Evolutionary conservation across 768 basidiomycete genomes (phyloP).

Genomic region (Rhodotorula kratochvilovae): DNA sequence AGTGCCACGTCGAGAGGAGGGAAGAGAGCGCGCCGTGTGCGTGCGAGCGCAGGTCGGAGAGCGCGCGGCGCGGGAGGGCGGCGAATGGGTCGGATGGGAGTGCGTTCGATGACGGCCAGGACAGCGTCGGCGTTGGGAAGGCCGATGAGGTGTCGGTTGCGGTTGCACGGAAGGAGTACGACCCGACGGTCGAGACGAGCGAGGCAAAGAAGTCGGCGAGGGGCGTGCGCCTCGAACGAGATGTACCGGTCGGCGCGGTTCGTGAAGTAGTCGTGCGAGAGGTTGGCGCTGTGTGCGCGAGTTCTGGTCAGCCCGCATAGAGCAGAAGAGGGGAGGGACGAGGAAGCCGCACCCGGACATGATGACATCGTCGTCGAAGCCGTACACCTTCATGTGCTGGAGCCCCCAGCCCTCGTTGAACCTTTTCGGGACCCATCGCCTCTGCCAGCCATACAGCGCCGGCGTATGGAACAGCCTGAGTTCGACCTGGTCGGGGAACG

Average conservation of each 20-base stretch:
- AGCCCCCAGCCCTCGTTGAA: slow-evolving; percentile 99
- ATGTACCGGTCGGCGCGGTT: slow-evolving; percentile 93
- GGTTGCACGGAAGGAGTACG: slow-evolving; percentile 62
- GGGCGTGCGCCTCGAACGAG: slow-evolving; percentile 60
- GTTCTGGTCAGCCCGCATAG: neutral
- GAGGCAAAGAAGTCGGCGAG: slow-evolving; percentile 79
- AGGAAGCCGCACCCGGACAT: slow-evolving; percentile 70
- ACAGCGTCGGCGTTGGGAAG: slow-evolving; percentile 16
- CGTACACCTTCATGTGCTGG: slow-evolving; percentile 96
- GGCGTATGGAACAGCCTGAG: slow-evolving; percentile 84
- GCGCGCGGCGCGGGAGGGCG: neutral
- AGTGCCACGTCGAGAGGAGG: neutral
- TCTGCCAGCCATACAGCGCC: slow-evolving; percentile 67
- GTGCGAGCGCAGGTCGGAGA: neutral
- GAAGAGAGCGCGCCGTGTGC: neutral
- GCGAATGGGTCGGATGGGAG: slow-evolving; percentile 11
- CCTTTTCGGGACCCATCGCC: slow-evolving; percentile 74
- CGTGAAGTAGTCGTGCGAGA: slow-evolving; percentile 87
- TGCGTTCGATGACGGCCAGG: slow-evolving; percentile 19
- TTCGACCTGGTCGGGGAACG: slow-evolving; percentile 67
- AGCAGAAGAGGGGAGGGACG: neutral
- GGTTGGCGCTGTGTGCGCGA: slow-evolving; percentile 67
- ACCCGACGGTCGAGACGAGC: slow-evolving; percentile 64
- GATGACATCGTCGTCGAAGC: slow-evolving; percentile 84
- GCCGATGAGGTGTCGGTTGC: slow-evolving; percentile 24